Evolutionary conservation across 257 asterid species (phyloP).

Genomic region (Rhazya stricta): DNA sequence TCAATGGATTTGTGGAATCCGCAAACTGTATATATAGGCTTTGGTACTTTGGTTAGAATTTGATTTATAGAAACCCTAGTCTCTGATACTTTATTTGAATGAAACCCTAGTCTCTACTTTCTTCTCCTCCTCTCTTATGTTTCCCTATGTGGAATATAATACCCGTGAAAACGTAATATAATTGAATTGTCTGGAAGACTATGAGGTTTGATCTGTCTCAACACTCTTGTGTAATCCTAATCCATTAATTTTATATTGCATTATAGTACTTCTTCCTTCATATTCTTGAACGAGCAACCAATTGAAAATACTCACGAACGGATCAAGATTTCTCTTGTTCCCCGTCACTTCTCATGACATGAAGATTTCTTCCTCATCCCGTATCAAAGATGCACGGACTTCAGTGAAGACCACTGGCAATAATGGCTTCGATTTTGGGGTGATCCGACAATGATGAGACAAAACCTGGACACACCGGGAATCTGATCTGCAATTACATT

Average conservation of each 20-base stretch:
- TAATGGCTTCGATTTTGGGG: not conserved
- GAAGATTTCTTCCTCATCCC: not conserved
- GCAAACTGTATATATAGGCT: too few species aligned
- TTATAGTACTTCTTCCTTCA: too few species aligned
- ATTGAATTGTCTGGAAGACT: too few species aligned
- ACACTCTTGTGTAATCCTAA: not conserved
- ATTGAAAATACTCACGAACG: not conserved
- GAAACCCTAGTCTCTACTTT: too few species aligned
- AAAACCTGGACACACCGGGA: not conserved
- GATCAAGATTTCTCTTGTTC: slow-evolving; percentile 5
- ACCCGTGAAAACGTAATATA: not conserved
- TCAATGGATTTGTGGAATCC: too few species aligned
- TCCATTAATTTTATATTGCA: not conserved
- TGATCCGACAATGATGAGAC: not conserved
- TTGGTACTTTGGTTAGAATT: too few species aligned
- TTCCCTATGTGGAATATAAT: not conserved
- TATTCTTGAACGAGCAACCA: not conserved
- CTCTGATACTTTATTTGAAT: too few species aligned
- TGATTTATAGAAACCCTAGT: too few species aligned
- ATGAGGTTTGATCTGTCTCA: not conserved
- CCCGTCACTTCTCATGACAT: not conserved
- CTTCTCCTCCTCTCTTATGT: too few species aligned
- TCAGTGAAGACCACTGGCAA: too few species aligned
- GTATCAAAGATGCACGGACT: not conserved
- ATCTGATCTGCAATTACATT: not conserved